Percentiles rank a stretch among this genome's conserved stretches.
phyloP scores from a whole-genome alignment of 306 rosid genomes.

The Ammopiptanthus mongolicus region DNA sequence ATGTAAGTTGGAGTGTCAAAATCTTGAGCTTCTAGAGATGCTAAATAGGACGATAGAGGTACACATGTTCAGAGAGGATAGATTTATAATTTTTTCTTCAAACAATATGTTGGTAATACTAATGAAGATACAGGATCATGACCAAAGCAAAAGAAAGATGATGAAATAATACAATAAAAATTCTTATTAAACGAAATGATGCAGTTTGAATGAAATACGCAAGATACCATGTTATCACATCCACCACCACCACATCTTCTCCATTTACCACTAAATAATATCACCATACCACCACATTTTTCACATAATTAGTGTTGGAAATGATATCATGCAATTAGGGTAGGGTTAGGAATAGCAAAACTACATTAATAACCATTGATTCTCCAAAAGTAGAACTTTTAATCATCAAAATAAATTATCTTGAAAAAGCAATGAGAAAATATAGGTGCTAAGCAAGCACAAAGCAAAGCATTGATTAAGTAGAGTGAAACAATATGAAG shows the following conservation, averaged over 20 bases:
- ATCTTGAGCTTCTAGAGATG: background rate
- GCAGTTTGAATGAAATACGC: background rate
- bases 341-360: background rate
- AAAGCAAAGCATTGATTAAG: constrained; percentile 5
- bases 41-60: background rate
- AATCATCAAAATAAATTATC: background rate
- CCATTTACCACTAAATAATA: background rate
- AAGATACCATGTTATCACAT: constrained; percentile 2
- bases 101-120: background rate
- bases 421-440: background rate
- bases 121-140: background rate
- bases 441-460: background rate
- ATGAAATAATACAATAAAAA: background rate
- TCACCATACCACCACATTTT: background rate
- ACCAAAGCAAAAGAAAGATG: constrained; percentile 21
- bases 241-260: background rate
- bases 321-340: background rate
- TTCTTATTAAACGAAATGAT: background rate
- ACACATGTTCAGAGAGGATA: background rate
- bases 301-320: background rate
- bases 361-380: background rate
- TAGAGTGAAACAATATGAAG: background rate
- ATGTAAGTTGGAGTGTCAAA: background rate
- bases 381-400: constrained; percentile 7
- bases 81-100: background rate